Percentiles rank a stretch among this genome's conserved stretches.
Evolutionary conservation across 345 rosid species (phyloP).

Genomic region (Populus tremula): DNA sequence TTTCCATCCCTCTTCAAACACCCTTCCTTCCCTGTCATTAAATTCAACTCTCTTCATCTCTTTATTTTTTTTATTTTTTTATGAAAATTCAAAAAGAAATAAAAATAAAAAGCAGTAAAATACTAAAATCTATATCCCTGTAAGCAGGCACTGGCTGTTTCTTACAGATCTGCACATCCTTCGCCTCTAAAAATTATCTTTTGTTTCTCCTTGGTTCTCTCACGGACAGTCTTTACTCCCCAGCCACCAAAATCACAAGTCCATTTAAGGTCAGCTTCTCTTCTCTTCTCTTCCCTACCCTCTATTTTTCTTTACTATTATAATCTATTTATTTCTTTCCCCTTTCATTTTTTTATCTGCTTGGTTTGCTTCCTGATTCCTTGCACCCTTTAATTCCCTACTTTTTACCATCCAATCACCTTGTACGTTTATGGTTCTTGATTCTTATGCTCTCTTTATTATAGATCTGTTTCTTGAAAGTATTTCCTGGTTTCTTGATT

Average conservation of each 20-base stretch:
- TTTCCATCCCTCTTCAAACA: too few species aligned
- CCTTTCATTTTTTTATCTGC: background rate
- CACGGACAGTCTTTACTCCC: constrained; percentile 1
- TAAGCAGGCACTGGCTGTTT: background rate
- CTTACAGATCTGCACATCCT: background rate
- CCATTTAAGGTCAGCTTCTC: constrained; percentile 17
- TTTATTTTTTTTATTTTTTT: background rate
- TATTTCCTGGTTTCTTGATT: background rate
- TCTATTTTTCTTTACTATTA: background rate
- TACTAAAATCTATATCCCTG: background rate
- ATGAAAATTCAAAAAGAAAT: background rate
- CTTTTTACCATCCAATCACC: constrained; percentile 9
- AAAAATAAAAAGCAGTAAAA: background rate
- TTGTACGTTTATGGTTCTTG: constrained; percentile 10
- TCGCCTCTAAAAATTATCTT: background rate
- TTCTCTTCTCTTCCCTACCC: background rate
- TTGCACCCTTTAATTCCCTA: background rate
- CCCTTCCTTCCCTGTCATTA: too few species aligned
- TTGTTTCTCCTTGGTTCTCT: background rate
- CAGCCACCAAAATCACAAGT: background rate
- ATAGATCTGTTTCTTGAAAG: constrained; percentile 14
- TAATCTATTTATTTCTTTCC: background rate
- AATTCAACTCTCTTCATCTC: background rate
- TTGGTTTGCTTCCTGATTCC: constrained; percentile 9
- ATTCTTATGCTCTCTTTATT: background rate